Percentiles rank a stretch among this genome's conserved stretches.
These are phyloP conservation scores for Annulohypoxylon maeteangense DNA, from an alignment of 495 filamentous ascomycete genomes.

Conservation along the genomic window DNA sequence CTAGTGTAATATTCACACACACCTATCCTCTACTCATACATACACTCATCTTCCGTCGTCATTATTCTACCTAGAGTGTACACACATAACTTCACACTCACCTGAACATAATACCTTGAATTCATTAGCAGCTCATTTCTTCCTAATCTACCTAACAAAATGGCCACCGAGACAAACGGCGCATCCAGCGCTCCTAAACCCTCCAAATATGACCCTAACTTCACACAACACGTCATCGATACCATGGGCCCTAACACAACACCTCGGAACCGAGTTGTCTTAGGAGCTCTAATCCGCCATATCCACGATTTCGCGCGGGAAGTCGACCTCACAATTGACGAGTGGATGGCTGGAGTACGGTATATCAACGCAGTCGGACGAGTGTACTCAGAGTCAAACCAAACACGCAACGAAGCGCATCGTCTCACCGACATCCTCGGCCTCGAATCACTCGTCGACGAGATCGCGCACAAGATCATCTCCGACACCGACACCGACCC, in stretches of 20 bases:
- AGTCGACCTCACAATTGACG: constrained; percentile 79
- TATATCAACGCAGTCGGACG: constrained; percentile 65
- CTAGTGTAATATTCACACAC: constrained; percentile 5
- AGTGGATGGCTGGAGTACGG: constrained; percentile 82
- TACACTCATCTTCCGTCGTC: not conserved
- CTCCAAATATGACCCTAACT: constrained; percentile 73
- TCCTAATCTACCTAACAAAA: constrained; percentile 28
- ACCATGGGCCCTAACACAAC: constrained; percentile 79
- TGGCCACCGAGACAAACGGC: constrained; percentile 36
- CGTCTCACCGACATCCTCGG: constrained; percentile 82
- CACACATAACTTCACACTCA: not conserved
- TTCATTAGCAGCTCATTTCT: not conserved
- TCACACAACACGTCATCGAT: constrained; percentile 79
- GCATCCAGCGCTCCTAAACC: constrained; percentile 43
- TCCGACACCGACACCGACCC: constrained; percentile 74
- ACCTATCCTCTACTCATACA: constrained; percentile 3
- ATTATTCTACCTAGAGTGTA: not conserved
- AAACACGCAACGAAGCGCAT: constrained; percentile 78
- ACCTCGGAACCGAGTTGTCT: constrained; percentile 71
- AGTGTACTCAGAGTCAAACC: constrained; percentile 59
- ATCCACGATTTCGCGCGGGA: constrained; percentile 87
- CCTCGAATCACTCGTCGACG: constrained; percentile 86
- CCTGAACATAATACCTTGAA: not conserved
- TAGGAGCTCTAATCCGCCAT: constrained; percentile 75
- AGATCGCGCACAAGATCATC: constrained; percentile 84